Evolutionary conservation across 2,329 filamentous ascomycete genomes (phyloP).

Genomic region (Gaeumannomyces tritici): DNA sequence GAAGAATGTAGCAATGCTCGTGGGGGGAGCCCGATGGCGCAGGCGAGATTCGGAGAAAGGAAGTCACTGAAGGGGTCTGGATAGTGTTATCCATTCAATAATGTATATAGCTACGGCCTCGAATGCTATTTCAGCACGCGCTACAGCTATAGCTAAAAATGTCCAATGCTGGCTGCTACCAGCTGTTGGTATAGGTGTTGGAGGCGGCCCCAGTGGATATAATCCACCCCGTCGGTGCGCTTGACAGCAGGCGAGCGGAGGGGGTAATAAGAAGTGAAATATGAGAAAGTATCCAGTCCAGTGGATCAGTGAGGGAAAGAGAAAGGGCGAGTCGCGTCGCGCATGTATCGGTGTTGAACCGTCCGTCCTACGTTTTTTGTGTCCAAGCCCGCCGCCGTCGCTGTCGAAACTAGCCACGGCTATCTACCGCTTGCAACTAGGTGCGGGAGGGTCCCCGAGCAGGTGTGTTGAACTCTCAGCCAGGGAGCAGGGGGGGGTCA

Average conservation of each 20-base stretch:
- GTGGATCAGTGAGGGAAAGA: not conserved
- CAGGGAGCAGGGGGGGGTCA: not conserved
- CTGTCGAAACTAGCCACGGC: not conserved
- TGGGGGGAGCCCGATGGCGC: too few relatives aligned
- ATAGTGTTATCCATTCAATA: not conserved
- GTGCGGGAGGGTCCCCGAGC: not conserved
- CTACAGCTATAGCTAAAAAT: not conserved
- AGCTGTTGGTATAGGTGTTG: too few relatives aligned
- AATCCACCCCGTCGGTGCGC: too few relatives aligned
- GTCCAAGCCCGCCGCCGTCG: not conserved
- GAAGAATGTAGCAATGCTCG: not conserved
- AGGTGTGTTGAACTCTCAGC: constrained; percentile 3
- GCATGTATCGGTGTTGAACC: not conserved
- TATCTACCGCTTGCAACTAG: not conserved
- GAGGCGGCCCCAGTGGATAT: too few relatives aligned
- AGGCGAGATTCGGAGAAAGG: too few relatives aligned
- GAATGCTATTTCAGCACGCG: not conserved
- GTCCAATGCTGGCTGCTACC: not conserved
- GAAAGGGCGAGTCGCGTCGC: not conserved
- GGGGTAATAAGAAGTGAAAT: not conserved
- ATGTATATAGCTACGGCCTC: not conserved
- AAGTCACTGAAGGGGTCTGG: too few relatives aligned
- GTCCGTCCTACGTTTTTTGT: not conserved
- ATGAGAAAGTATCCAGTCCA: not conserved
- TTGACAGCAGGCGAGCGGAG: too few relatives aligned